These are phyloP conservation scores for Acanthamoeba castellanii DNA, from an alignment of 208 protist species.

Conservation along the genomic window DNA sequence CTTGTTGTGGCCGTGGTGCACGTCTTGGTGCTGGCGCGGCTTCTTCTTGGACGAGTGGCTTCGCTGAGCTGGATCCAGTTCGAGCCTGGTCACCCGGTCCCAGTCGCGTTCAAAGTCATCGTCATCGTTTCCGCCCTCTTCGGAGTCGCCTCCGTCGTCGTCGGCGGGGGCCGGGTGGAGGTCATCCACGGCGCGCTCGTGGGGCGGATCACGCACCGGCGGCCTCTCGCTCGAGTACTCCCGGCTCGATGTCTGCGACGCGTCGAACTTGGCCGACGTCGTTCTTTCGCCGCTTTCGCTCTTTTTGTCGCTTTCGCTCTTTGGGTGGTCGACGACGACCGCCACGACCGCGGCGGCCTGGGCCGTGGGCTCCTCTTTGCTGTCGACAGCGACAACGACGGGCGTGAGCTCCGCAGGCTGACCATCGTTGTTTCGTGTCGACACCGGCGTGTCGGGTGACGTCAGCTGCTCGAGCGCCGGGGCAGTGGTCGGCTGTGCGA, in stretches of 20 bases:
- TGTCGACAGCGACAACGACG: no score
- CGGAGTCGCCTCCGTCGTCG: neutral
- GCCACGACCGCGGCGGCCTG: no score
- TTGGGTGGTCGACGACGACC: no score
- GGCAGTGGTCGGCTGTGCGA: no score
- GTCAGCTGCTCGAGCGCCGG: no score
- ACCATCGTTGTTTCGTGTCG: no score
- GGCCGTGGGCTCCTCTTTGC: no score
- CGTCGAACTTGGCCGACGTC: neutral
- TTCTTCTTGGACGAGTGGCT: neutral
- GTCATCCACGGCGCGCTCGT: neutral
- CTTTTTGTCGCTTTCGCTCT: neutral
- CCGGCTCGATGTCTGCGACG: neutral
- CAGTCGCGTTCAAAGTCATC: conserved; percentile 28
- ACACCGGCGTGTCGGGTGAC: no score
- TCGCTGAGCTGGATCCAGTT: neutral
- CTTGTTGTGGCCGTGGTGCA: neutral
- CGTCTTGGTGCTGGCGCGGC: neutral
- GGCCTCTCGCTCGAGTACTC: neutral
- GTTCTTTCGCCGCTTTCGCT: neutral
- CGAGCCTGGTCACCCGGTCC: neutral
- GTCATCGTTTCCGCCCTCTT: neutral
- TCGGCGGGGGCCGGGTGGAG: neutral
- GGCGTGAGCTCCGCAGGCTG: no score
- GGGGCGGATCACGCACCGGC: neutral